Evolutionary conservation across 495 filamentous ascomycete species (phyloP).

Genomic region (Aspergillus coremiiformis): DNA sequence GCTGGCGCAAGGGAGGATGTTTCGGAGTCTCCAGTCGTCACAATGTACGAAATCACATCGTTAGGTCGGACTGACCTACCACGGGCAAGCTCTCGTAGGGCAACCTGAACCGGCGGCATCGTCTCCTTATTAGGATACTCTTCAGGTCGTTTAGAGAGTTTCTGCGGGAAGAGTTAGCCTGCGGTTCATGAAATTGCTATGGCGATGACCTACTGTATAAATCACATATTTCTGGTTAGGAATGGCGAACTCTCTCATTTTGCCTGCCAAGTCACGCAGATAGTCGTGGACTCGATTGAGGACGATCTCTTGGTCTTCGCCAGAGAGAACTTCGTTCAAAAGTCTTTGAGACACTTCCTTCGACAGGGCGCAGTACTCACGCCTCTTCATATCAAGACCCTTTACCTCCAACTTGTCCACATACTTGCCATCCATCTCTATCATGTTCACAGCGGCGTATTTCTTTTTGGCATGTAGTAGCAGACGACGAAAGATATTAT

Average conservation of each 20-base stretch:
- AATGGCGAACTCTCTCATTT: slow-evolving; percentile 73
- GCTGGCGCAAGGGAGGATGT: slow-evolving; percentile 60
- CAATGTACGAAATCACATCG: slow-evolving; percentile 92
- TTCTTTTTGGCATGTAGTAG: slow-evolving; percentile 98
- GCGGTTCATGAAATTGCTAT: not conserved
- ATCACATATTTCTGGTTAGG: slow-evolving; percentile 87
- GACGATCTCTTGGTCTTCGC: slow-evolving; percentile 83
- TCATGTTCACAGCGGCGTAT: slow-evolving; percentile 93
- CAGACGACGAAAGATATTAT: slow-evolving; percentile 91
- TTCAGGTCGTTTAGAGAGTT: slow-evolving; percentile 86
- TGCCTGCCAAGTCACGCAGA: slow-evolving; percentile 67
- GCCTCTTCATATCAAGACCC: slow-evolving; percentile 92
- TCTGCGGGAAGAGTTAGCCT: slow-evolving; percentile 33
- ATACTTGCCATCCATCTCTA: slow-evolving; percentile 81
- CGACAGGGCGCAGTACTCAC: slow-evolving; percentile 90
- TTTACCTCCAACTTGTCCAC: slow-evolving; percentile 96
- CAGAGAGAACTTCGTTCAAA: slow-evolving; percentile 85
- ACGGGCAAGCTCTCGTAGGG: slow-evolving; percentile 75
- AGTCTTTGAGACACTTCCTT: slow-evolving; percentile 83
- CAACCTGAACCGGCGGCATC: slow-evolving; percentile 98
- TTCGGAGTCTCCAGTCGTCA: slow-evolving; percentile 69
- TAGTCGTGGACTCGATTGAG: slow-evolving; percentile 89
- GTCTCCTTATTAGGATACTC: slow-evolving; percentile 87
- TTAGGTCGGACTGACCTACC: slow-evolving; percentile 84
- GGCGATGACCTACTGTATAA: slow-evolving; percentile 56